These are phyloP conservation scores for Rubus idaeus DNA, from an alignment of 306 rosid genomes.

Conservation along the genomic window DNA sequence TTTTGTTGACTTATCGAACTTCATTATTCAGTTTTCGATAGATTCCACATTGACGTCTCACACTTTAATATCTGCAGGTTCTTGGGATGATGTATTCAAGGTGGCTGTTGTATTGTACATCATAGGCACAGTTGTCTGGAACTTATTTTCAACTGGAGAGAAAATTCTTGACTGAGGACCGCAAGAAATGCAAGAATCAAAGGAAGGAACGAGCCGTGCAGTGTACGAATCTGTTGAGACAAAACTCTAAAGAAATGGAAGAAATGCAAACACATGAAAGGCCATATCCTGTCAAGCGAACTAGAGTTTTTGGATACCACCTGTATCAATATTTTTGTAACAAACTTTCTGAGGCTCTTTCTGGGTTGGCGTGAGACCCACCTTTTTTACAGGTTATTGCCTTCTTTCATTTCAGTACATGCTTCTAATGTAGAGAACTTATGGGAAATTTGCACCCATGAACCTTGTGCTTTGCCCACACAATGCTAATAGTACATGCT, in stretches of 20 bases:
- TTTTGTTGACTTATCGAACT: background rate
- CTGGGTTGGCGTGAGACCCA: conserved; percentile 34
- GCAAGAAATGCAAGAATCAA: conserved; percentile 20
- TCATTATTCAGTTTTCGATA: background rate
- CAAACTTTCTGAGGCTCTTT: conserved; percentile 37
- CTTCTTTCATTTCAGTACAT: conserved; percentile 20
- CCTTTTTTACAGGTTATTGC: conserved; percentile 30
- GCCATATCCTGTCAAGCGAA: conserved; percentile 14
- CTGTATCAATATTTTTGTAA: conserved; percentile 29
- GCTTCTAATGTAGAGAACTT: conserved; percentile 29
- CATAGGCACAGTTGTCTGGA: conserved; percentile 83
- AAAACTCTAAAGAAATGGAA: conserved; percentile 19
- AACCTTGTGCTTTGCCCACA: conserved; percentile 13
- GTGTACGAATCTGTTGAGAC: conserved; percentile 7
- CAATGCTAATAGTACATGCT: conserved; percentile 5
- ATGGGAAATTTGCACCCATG: conserved; percentile 37
- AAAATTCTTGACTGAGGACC: conserved; percentile 57
- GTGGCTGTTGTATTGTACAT: conserved; percentile 74
- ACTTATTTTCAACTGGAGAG: conserved; percentile 84
- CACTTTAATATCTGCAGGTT: conserved; percentile 52
- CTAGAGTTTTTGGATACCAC: conserved; percentile 12
- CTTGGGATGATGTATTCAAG: conserved; percentile 96
- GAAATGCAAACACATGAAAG: conserved; percentile 24
- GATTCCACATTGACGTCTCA: background rate
- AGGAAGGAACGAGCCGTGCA: conserved; percentile 22